These are phyloP conservation scores for Clonostachys rhizophaga DNA, from an alignment of 2,329 filamentous ascomycete genomes.

Conservation along the genomic window DNA sequence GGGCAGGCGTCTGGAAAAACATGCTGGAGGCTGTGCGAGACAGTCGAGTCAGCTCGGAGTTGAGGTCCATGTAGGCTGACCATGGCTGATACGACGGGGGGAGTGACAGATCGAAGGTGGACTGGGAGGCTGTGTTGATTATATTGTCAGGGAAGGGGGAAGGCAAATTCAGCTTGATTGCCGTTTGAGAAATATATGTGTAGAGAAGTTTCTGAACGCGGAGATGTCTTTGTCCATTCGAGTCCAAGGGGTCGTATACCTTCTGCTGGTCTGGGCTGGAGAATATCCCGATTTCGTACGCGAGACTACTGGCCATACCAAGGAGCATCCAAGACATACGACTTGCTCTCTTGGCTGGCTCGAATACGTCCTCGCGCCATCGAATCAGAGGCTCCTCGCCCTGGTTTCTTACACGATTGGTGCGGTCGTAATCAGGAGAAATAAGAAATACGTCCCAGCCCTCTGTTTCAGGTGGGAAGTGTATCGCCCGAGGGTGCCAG, in stretches of 20 bases:
- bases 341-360: slow-evolving; percentile 13
- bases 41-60: slow-evolving; percentile 9
- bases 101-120: slow-evolving; percentile 2
- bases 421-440: slow-evolving; percentile 10
- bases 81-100: background rate
- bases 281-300: slow-evolving; percentile 10
- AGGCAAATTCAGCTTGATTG: background rate
- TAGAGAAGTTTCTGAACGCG: slow-evolving; percentile 9
- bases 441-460: slow-evolving; percentile 11
- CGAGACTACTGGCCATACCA: slow-evolving; percentile 10
- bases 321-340: slow-evolving; percentile 19
- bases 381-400: slow-evolving; percentile 12
- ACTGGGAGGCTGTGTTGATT: too few relatives aligned
- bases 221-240: too few relatives aligned
- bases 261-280: too few relatives aligned
- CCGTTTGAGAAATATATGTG: slow-evolving; percentile 10
- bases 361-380: slow-evolving; percentile 15
- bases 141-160: background rate
- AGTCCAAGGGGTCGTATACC: too few relatives aligned
- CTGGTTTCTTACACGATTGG: slow-evolving; percentile 8
- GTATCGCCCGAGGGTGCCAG: slow-evolving; percentile 12
- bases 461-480: slow-evolving; percentile 13
- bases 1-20: slow-evolving; percentile 5
- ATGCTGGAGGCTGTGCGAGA: slow-evolving; percentile 9
- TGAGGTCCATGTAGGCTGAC: slow-evolving; percentile 8